Conservation (phyloP, 2,329 filamentous ascomycete species). For the Colletotrichum sp. region DNA sequence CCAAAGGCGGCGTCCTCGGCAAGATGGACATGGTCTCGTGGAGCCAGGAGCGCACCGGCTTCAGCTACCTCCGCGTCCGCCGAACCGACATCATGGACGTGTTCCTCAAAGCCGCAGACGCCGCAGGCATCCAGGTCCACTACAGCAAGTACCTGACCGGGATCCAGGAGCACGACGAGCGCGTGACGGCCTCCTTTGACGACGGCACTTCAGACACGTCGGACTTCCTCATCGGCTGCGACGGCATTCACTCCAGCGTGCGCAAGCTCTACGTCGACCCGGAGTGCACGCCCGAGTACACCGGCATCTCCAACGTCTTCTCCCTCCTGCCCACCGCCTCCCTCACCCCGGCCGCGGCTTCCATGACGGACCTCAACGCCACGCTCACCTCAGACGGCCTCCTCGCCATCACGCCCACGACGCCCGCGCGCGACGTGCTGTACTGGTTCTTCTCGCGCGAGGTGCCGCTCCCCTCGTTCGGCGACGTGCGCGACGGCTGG, state of each 20-base stretch:
- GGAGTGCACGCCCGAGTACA: constrained; percentile 32
- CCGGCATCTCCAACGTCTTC: constrained; percentile 30
- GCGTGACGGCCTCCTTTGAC: constrained; percentile 33
- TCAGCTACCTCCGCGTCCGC: background rate
- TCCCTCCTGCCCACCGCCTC: constrained; percentile 25
- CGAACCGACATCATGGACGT: constrained; percentile 3
- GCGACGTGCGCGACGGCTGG: constrained; percentile 34
- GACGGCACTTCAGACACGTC: constrained; percentile 42
- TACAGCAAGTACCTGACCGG: background rate
- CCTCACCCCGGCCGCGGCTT: background rate
- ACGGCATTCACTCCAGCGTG: constrained; percentile 42
- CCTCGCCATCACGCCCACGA: constrained; percentile 29
- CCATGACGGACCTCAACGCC: constrained; percentile 28
- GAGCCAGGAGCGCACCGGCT: constrained; percentile 6
- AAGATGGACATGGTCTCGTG: constrained; percentile 1
- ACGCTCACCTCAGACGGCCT: constrained; percentile 33
- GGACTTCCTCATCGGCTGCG: constrained; percentile 41
- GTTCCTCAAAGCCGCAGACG: background rate
- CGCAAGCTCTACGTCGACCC: constrained; percentile 32
- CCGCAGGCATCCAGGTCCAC: background rate
- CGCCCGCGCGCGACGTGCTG: constrained; percentile 25
- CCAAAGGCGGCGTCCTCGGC: background rate
- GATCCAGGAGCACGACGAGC: background rate
- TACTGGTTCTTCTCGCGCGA: constrained; percentile 35
- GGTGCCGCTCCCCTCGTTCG: constrained; percentile 27